Percentiles rank a stretch among this genome's conserved stretches.
phyloP scores from a whole-genome alignment of 192 early-diverging fungal genomes.

The Linnemannia elongata region DNA sequence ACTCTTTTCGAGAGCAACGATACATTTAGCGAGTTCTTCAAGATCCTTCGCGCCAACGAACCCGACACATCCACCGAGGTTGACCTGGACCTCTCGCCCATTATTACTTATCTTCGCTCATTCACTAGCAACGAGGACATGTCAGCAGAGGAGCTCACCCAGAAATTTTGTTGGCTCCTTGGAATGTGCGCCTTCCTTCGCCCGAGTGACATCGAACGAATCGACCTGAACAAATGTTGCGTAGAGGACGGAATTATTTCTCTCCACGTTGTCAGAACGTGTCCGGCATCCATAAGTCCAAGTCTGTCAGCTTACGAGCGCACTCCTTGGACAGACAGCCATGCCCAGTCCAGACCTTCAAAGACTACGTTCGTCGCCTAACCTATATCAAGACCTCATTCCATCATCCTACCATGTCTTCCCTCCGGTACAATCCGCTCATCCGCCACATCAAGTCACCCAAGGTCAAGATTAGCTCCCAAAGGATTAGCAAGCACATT shows the following conservation, averaged over 20 bases:
- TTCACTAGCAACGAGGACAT: not conserved
- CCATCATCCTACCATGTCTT: not conserved
- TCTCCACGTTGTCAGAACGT: not conserved
- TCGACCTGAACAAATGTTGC: not conserved
- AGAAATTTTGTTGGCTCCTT: slow-evolving; percentile 17
- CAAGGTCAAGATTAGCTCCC: not conserved
- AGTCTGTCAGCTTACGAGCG: not conserved
- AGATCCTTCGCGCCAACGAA: not conserved
- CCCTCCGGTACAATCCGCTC: not conserved
- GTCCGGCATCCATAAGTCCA: slow-evolving; percentile 1
- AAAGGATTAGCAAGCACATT: slow-evolving; percentile 19
- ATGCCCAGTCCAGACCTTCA: slow-evolving; percentile 6
- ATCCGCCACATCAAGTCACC: not conserved
- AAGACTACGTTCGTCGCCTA: not conserved
- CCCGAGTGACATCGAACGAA: slow-evolving; percentile 16
- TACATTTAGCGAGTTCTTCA: not conserved
- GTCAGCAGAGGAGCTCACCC: not conserved
- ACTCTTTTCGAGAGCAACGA: not conserved
- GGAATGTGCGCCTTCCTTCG: slow-evolving; percentile 17
- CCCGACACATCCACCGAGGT: not conserved
- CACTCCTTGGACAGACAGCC: not conserved
- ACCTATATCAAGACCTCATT: not conserved
- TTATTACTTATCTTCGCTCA: not conserved
- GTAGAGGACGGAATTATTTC: not conserved
- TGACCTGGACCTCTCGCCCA: not conserved